Percentiles rank a stretch among this genome's conserved stretches.
Evolutionary conservation across 345 rosid genomes (phyloP).

Genomic region (Aquilaria yunnanensis): DNA sequence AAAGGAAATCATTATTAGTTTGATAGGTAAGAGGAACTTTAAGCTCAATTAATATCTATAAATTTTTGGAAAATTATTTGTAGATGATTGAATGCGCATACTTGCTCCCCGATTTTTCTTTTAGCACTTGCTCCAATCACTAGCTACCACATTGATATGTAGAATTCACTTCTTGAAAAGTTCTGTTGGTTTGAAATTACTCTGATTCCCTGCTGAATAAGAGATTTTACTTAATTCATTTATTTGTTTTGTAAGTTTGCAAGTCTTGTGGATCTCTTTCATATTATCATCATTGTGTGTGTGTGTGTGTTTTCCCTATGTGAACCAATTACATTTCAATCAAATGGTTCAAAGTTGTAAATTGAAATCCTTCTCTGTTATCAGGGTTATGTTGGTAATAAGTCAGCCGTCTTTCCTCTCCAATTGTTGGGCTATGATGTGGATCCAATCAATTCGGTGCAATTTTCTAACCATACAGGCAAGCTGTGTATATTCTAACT

Average conservation of each 20-base stretch:
- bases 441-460: conserved; percentile 95
- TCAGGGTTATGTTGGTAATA: conserved; percentile 98
- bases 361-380: conserved; percentile 6
- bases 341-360: not conserved
- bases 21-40: no score
- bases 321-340: not conserved
- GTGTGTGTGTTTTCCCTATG: not conserved
- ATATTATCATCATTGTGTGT: not conserved
- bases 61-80: no score
- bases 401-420: conserved; percentile 94
- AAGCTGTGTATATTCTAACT: conserved; percentile 35
- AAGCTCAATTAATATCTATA: no score
- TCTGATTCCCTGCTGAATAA: no score
- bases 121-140: no score
- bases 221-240: not conserved
- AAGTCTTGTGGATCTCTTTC: not conserved
- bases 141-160: no score
- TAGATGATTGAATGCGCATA: no score
- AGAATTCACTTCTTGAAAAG: no score
- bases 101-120: no score
- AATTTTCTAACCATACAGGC: conserved; percentile 98
- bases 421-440: conserved; percentile 94
- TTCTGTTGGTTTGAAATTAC: no score
- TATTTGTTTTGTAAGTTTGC: not conserved
- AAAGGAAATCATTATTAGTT: no score